Base-by-base conservation (phyloP, 2,329 filamentous ascomycete species). In the Colletotrichum somersetense region DNA sequence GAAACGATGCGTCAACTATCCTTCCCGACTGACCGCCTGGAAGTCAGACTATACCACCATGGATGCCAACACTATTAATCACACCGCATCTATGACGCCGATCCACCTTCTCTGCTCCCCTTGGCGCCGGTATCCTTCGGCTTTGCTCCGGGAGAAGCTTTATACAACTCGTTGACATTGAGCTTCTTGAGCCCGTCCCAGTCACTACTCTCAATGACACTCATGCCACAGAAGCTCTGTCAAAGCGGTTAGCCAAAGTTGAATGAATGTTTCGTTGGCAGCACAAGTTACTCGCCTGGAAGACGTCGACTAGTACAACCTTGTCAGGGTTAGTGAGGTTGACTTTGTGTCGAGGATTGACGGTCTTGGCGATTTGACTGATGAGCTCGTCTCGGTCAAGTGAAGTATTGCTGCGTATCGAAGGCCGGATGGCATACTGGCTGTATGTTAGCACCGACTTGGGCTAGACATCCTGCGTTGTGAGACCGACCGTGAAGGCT, bases 401-500 rank as follows among this genome's bases (percentile, higher is more conserved):
- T 4, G 86, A 86, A 75, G 86, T 91, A 81, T 95, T 91, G 77
- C 93, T 93, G 67, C 93, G 90, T 73, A 94, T 89, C 18, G 89
- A 92, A n/a, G 92, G 89, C 56, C 93, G 90, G 75, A 97, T 95
- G n/a, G 93, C 93, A 81, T 94, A 96, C 93, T 96, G 73, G 14
- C 61, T 16, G 26, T 18, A 16, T 35, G 35, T 35, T 35, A 26
- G 58, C 23, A 42, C 11, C 7, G 2, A 16, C 23, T 7, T 42
- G 64, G n/a, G 18, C 2, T 48, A 20, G 46, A 16, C 71, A 23
- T 50, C 53, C 30, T 48, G 23, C 35, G 14, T 18, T 18, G 66
- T 35, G 73, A 59, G 59, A 80, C 86, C 79, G 79, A 89, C 87
- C 74, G 86, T 84, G 71, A 78, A 80, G 42, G 77, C 77, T 11